Base-by-base conservation (phyloP, 768 basidiomycete genomes). In the Fomitopsis pulvina region DNA sequence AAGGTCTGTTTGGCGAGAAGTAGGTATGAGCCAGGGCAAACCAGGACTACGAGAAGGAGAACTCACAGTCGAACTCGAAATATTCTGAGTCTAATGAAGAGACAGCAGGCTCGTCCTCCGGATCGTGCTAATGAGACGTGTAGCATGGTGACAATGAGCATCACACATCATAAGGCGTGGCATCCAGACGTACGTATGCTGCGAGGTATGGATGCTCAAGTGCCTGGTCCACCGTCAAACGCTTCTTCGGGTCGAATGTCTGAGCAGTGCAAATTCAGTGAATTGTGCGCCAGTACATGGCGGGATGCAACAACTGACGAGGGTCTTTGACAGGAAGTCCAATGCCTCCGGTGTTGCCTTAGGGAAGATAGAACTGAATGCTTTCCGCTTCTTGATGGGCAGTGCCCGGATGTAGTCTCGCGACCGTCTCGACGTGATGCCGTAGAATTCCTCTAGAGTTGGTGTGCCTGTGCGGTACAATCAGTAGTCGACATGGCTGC, bases 171-270 rank as follows among this genome's bases (percentile, higher is more conserved):
- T n/a, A 2, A 11, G 18, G 22, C 24, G 38, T 18, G 44, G 12
- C n/a, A n/a, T n/a, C 39, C 12, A 24, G 21, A 70, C 78, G 50
- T 52, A 83, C 85, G 62, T 90, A 90, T 48, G 88, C 81, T 32
- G 80, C 71, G 44, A 90, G 77, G 63, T 91, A 92, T 2, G 91
- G 88, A 60, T 93, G 90, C 45, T 78, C 76, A 22, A 95, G 73
- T 14, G 88, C 89, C 60, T 91, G 77, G 57, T 89, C 85, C 18
- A 92, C 87, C 2, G 84, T 84, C 69, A 87, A 72, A 41, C 92
- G 78, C 66, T 87, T 90, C 69, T 83, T 88, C 2, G 90, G 88
- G 61, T 92, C 90, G 64, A 94, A 95, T 1, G 91, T 91, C 80
- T 81, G 52, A 16, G 45, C 28, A 7, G 24, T 16, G 37, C 38